phyloP scores from a whole-genome alignment of 495 filamentous ascomycete species.

The Penicillium dipodomyicola region DNA sequence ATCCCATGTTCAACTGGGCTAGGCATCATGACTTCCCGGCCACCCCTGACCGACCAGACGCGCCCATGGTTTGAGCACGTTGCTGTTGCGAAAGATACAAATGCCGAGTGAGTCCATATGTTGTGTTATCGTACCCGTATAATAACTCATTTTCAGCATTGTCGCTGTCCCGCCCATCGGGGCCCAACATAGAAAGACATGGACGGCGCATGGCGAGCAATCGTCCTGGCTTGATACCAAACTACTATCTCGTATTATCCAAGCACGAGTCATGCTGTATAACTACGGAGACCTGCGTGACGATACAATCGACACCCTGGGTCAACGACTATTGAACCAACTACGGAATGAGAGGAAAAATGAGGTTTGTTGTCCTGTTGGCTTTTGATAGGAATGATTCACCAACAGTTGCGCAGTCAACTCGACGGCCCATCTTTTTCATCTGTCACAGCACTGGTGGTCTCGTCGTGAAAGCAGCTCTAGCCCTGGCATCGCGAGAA shows the following conservation, averaged over 20 bases:
- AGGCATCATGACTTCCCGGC: constrained; percentile 10
- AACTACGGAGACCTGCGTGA: constrained; percentile 51
- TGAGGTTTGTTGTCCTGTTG: not conserved
- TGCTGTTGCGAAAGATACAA: constrained; percentile 20
- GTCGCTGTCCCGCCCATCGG: constrained; percentile 46
- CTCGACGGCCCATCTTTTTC: constrained; percentile 56
- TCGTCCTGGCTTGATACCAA: constrained; percentile 31
- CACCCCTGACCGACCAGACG: constrained; percentile 5
- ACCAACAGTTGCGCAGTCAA: constrained; percentile 13
- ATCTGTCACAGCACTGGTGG: constrained; percentile 66
- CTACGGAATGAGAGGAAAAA: constrained; percentile 38
- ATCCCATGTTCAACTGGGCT: not conserved
- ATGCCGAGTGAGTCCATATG: constrained; percentile 39
- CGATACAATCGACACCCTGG: constrained; percentile 49
- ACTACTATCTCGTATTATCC: constrained; percentile 26
- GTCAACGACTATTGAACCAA: constrained; percentile 49
- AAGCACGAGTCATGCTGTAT: constrained; percentile 55
- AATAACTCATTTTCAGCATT: constrained; percentile 29
- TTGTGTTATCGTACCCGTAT: not conserved
- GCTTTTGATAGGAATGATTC: not conserved
- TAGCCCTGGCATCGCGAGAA: constrained; percentile 48
- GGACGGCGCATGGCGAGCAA: constrained; percentile 25
- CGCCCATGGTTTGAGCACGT: constrained; percentile 22
- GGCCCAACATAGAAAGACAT: constrained; percentile 38
- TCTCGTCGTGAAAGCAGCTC: constrained; percentile 56